phyloP scores from a whole-genome alignment of 2,329 filamentous ascomycete genomes.

The Fusarium succisae region DNA sequence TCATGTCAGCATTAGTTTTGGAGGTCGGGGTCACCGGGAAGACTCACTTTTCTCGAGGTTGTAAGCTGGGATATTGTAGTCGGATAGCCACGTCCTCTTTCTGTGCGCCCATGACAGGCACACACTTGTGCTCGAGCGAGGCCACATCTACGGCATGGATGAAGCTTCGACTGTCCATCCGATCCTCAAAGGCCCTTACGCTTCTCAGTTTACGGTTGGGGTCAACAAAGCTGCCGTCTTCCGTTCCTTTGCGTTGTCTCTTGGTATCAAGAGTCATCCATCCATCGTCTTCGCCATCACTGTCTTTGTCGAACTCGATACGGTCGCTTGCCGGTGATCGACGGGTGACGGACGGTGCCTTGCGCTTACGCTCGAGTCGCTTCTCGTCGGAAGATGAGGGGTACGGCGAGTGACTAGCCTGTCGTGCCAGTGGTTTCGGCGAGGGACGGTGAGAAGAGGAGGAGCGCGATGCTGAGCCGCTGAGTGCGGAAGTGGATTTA shows the following conservation, averaged over 20 bases:
- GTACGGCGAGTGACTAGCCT: conserved; percentile 55
- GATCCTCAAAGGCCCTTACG: conserved; percentile 56
- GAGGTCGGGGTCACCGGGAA: neutral
- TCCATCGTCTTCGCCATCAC: conserved; percentile 62
- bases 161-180: conserved; percentile 55
- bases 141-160: conserved; percentile 69
- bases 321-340: conserved; percentile 60
- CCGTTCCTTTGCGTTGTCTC: conserved; percentile 55
- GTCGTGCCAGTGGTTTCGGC: conserved; percentile 52
- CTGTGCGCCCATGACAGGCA: conserved; percentile 59
- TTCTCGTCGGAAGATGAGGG: conserved; percentile 53
- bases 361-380: conserved; percentile 59
- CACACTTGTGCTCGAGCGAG: conserved; percentile 60
- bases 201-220: conserved; percentile 58
- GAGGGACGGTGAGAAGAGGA: conserved; percentile 51
- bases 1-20: conserved; percentile 30
- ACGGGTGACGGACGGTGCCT: conserved; percentile 50
- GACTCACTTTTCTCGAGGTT: conserved; percentile 71
- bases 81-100: conserved; percentile 68
- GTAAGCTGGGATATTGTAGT: conserved; percentile 85
- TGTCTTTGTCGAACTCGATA: conserved; percentile 61
- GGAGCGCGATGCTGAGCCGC: conserved; percentile 46
- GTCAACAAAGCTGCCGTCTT: conserved; percentile 55
- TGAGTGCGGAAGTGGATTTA: conserved; percentile 47
- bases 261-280: conserved; percentile 61